A percentile compares a stretch with the other conserved stretches of the same genome.
Conservation (phyloP, 2,329 filamentous ascomycete genomes). For the Helotiales sp. region DNA sequence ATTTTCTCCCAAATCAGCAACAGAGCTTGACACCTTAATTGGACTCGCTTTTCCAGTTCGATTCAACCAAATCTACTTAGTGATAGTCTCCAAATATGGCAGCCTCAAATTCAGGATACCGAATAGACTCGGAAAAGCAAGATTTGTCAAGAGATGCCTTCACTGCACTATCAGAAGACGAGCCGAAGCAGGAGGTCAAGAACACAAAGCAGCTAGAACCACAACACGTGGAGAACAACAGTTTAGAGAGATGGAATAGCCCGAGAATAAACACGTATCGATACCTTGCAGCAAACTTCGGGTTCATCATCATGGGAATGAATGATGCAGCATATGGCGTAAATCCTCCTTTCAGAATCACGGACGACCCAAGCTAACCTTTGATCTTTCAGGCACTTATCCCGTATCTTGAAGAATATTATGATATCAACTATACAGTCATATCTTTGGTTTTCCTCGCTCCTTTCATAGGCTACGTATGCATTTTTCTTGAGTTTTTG, state of each 20-base stretch:
- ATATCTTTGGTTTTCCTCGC: constrained; percentile 71
- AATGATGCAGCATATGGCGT: constrained; percentile 71
- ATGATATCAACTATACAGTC: constrained; percentile 63
- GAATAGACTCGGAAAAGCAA: background rate
- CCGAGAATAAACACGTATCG: constrained; percentile 63
- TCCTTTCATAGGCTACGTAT: constrained; percentile 65
- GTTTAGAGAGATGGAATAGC: constrained; percentile 65
- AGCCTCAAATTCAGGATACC: background rate
- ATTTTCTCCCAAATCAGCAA: background rate
- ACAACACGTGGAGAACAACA: constrained; percentile 3
- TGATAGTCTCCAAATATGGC: background rate
- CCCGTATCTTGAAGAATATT: constrained; percentile 62
- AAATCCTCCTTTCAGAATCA: constrained; percentile 42
- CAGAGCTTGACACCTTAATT: background rate
- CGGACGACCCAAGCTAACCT: constrained; percentile 75
- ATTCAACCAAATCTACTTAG: too few relatives aligned
- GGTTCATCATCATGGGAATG: constrained; percentile 69
- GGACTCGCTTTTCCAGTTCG: background rate
- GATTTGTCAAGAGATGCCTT: background rate
- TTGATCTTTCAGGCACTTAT: constrained; percentile 66
- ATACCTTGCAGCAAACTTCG: constrained; percentile 62
- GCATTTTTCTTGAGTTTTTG: background rate
- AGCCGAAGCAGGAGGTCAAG: constrained; percentile 16
- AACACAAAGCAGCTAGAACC: constrained; percentile 14
- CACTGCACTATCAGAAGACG: constrained; percentile 2